Evolutionary conservation across 495 filamentous ascomycete genomes (phyloP).

Genomic region (Alectoria sarmentosa): DNA sequence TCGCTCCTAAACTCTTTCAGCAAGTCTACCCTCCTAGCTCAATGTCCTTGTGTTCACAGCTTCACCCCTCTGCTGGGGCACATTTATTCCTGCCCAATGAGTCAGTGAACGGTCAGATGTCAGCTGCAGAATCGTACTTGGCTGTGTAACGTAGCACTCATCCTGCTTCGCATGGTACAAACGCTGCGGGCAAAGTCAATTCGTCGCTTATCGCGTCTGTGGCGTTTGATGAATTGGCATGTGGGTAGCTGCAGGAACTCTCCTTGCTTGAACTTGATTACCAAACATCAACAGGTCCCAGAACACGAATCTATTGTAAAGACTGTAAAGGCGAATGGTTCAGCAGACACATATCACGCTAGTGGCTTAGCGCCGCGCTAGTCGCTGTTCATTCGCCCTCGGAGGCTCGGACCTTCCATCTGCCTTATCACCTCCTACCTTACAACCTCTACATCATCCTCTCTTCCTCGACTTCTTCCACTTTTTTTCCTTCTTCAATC

Average conservation of each 20-base stretch:
- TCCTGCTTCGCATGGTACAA: neutral
- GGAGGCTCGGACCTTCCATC: neutral
- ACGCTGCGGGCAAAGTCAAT: neutral
- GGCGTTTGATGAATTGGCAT: neutral
- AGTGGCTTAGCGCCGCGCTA: conserved; percentile 4
- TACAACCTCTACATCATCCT: neutral
- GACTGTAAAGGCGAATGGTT: no score
- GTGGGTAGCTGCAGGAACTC: neutral
- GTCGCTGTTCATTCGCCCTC: neutral
- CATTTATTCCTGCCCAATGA: neutral
- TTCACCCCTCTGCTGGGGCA: neutral
- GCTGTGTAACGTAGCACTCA: neutral
- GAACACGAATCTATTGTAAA: no score
- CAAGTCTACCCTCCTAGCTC: neutral
- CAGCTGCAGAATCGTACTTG: neutral
- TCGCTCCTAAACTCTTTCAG: neutral
- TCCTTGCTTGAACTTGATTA: neutral
- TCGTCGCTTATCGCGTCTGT: conserved; percentile 1
- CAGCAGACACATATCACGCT: no score
- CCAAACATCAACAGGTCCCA: neutral
- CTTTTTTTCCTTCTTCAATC: neutral
- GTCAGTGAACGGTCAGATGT: neutral
- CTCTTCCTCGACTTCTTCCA: neutral
- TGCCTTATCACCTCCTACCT: neutral
- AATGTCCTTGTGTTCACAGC: neutral